Conservation (phyloP, 2,329 filamentous ascomycete species). For the Botrytis paeoniae region DNA sequence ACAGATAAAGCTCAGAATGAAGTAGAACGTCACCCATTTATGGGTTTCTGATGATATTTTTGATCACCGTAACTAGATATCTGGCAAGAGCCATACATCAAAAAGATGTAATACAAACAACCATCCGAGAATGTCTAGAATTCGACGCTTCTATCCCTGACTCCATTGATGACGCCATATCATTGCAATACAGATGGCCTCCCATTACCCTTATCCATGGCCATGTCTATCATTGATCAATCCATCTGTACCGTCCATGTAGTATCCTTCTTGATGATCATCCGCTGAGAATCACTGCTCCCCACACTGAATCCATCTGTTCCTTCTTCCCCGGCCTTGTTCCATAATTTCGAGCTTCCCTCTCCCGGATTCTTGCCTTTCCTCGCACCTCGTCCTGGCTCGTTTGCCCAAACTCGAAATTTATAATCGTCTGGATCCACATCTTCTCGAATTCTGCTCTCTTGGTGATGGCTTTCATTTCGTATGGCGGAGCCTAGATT, state of each 20-base stretch:
- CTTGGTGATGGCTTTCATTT: neutral
- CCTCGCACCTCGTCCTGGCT: neutral
- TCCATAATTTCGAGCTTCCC: neutral
- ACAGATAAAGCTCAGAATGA: neutral
- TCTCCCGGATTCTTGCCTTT: neutral
- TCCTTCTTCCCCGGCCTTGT: neutral
- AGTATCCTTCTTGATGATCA: conserved; percentile 34
- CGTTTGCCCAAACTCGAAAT: conserved; percentile 19
- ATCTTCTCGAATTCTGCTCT: neutral
- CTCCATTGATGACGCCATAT: neutral
- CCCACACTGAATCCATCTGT: conserved; percentile 20
- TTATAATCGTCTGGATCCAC: conserved; percentile 20
- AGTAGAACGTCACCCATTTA: neutral
- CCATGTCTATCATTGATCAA: conserved; percentile 21
- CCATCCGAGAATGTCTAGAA: neutral
- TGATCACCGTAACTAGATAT: neutral
- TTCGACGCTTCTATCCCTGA: neutral
- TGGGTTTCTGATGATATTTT: neutral
- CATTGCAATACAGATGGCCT: neutral
- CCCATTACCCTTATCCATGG: neutral
- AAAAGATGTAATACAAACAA: neutral
- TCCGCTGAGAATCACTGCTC: conserved; percentile 24
- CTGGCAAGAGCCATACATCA: neutral
- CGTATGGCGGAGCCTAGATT: neutral
- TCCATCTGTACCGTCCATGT: conserved; percentile 19